Conservation (phyloP, 306 rosid species). For the Leucaena leucocephala region DNA sequence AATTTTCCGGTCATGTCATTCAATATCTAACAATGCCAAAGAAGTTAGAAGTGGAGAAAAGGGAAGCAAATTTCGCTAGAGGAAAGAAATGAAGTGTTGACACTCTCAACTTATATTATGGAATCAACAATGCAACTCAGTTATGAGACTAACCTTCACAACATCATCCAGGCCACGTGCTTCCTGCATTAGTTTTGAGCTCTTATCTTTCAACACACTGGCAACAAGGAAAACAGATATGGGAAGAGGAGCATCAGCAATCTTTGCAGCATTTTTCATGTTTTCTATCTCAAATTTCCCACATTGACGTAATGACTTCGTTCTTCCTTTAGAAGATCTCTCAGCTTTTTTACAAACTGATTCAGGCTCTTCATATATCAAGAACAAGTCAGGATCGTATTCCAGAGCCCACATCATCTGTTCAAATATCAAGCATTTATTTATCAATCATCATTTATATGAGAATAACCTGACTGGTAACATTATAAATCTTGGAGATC, state of each 20-base stretch:
- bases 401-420: constrained; percentile 99
- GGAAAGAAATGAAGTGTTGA: not conserved
- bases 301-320: constrained; percentile 77
- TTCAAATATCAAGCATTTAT: constrained; percentile 36
- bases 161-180: constrained; percentile 96
- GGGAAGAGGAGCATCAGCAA: constrained; percentile 80
- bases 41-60: not conserved
- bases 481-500: constrained; percentile 1
- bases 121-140: constrained; percentile 24
- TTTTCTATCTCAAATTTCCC: constrained; percentile 91
- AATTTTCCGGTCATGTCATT: constrained; percentile 90
- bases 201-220: constrained; percentile 93
- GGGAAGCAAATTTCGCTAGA: constrained; percentile 14
- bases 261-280: constrained; percentile 65
- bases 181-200: constrained; percentile 75
- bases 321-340: constrained; percentile 65
- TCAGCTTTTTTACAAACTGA: constrained; percentile 45
- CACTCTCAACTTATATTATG: not conserved
- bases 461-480: constrained; percentile 4
- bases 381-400: constrained; percentile 78
- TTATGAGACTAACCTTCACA: constrained; percentile 74
- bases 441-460: constrained; percentile 28
- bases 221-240: constrained; percentile 95
- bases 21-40: constrained; percentile 65
- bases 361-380: constrained; percentile 69